Percentiles rank a stretch among this genome's conserved stretches.
Conservation (phyloP, 148 eudicot genomes). For the Rhododendron ferrugineum region DNA sequence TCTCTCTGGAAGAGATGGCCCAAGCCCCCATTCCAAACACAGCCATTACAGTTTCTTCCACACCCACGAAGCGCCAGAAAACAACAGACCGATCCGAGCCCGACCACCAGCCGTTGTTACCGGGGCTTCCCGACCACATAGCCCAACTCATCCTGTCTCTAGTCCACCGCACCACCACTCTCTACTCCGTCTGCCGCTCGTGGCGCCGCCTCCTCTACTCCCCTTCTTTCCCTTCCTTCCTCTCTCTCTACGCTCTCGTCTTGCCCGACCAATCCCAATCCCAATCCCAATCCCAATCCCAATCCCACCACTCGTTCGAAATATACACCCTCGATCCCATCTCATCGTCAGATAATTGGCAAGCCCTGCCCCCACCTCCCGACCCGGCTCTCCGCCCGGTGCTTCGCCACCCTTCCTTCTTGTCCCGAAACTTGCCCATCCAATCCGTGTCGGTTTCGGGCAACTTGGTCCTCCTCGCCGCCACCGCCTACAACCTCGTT, state of each 20-base stretch:
- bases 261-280: conserved; percentile 10
- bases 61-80: conserved; percentile 11
- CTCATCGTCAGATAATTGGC: conserved; percentile 31
- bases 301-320: conserved; percentile 8
- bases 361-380: conserved; percentile 34
- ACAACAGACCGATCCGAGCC: background rate
- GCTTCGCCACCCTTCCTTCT: conserved; percentile 56
- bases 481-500: conserved; percentile 36
- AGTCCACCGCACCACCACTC: conserved; percentile 36
- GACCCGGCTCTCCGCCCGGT: conserved; percentile 36
- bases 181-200: conserved; percentile 46
- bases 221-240: conserved; percentile 55
- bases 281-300: background rate
- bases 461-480: conserved; percentile 55
- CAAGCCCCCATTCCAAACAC: background rate
- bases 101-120: conserved; percentile 34
- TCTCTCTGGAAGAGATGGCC: background rate
- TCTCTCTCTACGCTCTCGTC: conserved; percentile 51
- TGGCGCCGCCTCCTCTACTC: conserved; percentile 70
- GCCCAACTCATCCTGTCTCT: conserved; percentile 48
- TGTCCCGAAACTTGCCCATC: conserved; percentile 58
- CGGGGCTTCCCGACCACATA: conserved; percentile 67
- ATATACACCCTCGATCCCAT: conserved; percentile 47
- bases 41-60: background rate
- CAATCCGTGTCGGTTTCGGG: conserved; percentile 61